Evolutionary conservation across 306 rosid genomes (phyloP).

Genomic region (Erythrophleum fordii): DNA sequence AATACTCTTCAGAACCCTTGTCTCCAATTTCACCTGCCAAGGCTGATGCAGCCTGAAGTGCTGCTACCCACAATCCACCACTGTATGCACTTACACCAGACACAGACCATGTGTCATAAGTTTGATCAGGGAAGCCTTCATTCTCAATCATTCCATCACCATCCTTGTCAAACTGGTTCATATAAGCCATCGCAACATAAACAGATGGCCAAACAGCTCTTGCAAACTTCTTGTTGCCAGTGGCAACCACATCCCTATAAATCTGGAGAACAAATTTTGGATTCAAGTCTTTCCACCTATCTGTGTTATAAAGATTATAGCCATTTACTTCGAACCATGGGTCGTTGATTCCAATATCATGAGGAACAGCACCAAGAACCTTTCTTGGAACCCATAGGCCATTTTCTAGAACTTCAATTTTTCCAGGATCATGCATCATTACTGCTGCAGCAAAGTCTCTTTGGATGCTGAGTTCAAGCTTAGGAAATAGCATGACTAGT

Average conservation of each 20-base stretch:
- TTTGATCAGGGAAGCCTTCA: constrained; percentile 97
- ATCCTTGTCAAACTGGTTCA: constrained; percentile 95
- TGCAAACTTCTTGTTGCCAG: constrained; percentile 91
- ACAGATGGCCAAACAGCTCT: constrained; percentile 95
- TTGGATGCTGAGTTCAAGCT: constrained; percentile 92
- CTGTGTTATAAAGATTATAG: constrained; percentile 77
- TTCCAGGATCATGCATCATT: constrained; percentile 94
- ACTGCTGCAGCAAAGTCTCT: constrained; percentile 98
- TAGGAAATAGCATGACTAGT: constrained; percentile 79
- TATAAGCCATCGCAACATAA: constrained; percentile 88
- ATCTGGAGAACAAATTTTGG: constrained; percentile 96
- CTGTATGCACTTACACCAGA: constrained; percentile 95
- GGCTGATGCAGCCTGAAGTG: constrained; percentile 93
- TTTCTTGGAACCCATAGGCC: constrained; percentile 79
- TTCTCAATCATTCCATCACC: constrained; percentile 97
- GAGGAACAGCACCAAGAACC: constrained; percentile 98
- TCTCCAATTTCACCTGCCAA: constrained; percentile 82
- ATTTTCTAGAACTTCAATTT: constrained; percentile 62
- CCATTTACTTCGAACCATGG: constrained; percentile 98
- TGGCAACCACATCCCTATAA: constrained; percentile 93
- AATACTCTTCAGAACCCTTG: constrained; percentile 75
- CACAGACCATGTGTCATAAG: constrained; percentile 97
- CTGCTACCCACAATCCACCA: constrained; percentile 98
- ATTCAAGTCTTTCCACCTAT: constrained; percentile 99
- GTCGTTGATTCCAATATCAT: constrained; percentile 85